Percentiles rank a stretch among this genome's conserved stretches.
phyloP scores from a whole-genome alignment of 192 early-diverging fungal genomes.

The Mortierella claussenii region DNA sequence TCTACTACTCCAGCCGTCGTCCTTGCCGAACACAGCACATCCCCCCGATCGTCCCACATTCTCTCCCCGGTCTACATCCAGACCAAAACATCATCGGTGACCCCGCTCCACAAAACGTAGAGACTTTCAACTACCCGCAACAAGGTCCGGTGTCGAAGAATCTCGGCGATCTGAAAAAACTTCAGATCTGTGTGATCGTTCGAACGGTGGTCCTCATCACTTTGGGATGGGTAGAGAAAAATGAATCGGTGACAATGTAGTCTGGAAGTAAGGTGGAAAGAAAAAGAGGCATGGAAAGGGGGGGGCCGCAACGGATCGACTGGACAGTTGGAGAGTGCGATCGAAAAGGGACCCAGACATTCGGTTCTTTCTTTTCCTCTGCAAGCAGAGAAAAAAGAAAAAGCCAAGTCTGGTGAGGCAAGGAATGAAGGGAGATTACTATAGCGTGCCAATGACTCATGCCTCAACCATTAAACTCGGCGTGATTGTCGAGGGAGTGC shows the following conservation, averaged over 20 bases:
- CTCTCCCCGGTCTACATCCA: too few species aligned
- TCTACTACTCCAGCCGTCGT: constrained; percentile 21
- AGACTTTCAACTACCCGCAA: too few species aligned
- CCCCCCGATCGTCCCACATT: constrained; percentile 1
- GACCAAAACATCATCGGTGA: not conserved
- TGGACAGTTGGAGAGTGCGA: constrained; percentile 10
- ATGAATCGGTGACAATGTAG: constrained; percentile 3
- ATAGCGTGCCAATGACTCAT: constrained; percentile 55
- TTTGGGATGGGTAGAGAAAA: not conserved
- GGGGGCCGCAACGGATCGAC: constrained; percentile 31
- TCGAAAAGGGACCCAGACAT: constrained; percentile 46
- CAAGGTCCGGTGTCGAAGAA: too few species aligned
- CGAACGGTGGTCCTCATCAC: not conserved
- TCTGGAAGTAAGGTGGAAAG: not conserved
- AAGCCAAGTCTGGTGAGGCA: constrained; percentile 17
- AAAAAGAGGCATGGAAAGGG: not conserved
- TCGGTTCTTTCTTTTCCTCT: too few species aligned
- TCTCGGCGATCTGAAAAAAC: constrained; percentile 35
- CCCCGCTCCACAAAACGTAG: too few species aligned
- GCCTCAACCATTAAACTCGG: constrained; percentile 52
- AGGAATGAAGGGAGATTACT: constrained; percentile 47
- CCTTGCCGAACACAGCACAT: constrained; percentile 35
- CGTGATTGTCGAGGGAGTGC: constrained; percentile 47
- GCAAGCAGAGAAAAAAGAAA: not conserved
- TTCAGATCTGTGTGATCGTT: constrained; percentile 15